Base-by-base conservation (phyloP, 768 basidiomycete genomes). In the Tulasnella sp. region DNA sequence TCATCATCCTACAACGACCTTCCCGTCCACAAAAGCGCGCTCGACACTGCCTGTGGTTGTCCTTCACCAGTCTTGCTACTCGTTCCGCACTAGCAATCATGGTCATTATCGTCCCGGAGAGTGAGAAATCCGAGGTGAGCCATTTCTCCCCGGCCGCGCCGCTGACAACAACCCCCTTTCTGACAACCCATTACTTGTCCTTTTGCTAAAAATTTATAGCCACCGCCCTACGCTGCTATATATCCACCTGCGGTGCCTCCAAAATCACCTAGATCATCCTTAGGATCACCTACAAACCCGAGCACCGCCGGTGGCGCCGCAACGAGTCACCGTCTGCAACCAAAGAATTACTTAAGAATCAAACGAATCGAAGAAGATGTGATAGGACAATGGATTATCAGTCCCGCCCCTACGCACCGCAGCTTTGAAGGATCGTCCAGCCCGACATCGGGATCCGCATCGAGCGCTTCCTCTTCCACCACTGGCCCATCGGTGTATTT, bases 331-430 rank as follows among this genome's bases (percentile, higher is more conserved):
- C 37, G 50, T 19, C 46, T 32, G 25, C 14, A 15, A 23, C 27
- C 46, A 3, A 54, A 42, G 36, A 54, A 54, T 23, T 40, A 54
- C 42, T 43, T 57, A 11, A 41, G 55, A 32, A 23, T 57, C 15
- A 43, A 46, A n/a, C 42, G 37, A 34, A 32, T 49, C 14, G 14
- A 57, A 17, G 41, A 57, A 46, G 55, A 57, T 43, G 48, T 57
- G 27, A 43, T 34, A 14, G 55, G 55, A 4, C 55, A 57, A 19
- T 57, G 46, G 43, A 45, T 25, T 21, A 57, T 57, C 1, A 34
- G 36, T 34, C 25, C 55, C 19, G 23, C 19, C n/a, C 19, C 29
- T 4, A 14, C 4, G 2, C 31, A 32, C n/a, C n/a, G n/a, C n/a
- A n/a, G n/a, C n/a, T n/a, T n/a, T 50, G 1, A 23, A 14, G 19